A percentile compares a stretch with the other conserved stretches of the same genome.
Conservation (phyloP, 768 basidiomycete species). For the Pleurotus djamor region DNA sequence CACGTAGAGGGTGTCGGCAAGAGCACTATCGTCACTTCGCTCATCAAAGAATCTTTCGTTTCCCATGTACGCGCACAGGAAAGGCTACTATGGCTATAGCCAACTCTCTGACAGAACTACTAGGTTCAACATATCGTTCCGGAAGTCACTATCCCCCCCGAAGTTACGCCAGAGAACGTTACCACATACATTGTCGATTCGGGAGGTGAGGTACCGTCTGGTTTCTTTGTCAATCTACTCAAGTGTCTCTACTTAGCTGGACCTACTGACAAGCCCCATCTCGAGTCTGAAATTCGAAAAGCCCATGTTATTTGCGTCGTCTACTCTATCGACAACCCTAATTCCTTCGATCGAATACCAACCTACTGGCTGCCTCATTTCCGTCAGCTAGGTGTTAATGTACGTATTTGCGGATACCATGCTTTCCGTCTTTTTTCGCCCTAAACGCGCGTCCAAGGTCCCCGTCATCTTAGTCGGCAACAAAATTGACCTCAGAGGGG, state of each 20-base stretch:
- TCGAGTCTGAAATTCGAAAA: slow-evolving; percentile 94
- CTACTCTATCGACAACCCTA: slow-evolving; percentile 94
- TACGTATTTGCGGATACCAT: slow-evolving; percentile 27
- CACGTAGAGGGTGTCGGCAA: slow-evolving; percentile 92
- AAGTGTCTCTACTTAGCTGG: slow-evolving; percentile 52
- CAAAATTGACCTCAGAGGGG: slow-evolving; percentile 95
- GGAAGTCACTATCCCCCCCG: slow-evolving; percentile 97
- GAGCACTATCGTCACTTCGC: slow-evolving; percentile 93
- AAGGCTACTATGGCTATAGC: slow-evolving; percentile 9
- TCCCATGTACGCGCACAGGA: slow-evolving; percentile 61
- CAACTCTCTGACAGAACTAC: background rate
- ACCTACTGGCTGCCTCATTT: slow-evolving; percentile 97
- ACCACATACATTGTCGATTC: slow-evolving; percentile 98
- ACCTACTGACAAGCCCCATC: slow-evolving; percentile 80
- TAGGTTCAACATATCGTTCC: slow-evolving; percentile 95
- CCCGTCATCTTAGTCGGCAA: slow-evolving; percentile 98
- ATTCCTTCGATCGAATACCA: slow-evolving; percentile 97
- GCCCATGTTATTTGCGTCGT: slow-evolving; percentile 99
- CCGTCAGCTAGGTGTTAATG: slow-evolving; percentile 93
- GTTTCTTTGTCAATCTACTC: slow-evolving; percentile 19
- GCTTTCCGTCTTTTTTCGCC: background rate
- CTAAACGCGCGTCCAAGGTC: slow-evolving; percentile 48
- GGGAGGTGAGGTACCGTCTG: slow-evolving; percentile 54
- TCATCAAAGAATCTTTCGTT: slow-evolving; percentile 96
- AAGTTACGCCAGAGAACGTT: slow-evolving; percentile 96